Evolutionary conservation across 2,329 filamentous ascomycete species (phyloP), one percentile per base, ranked within the genome.

Genomic region (Sporothrix protearum): DNA sequence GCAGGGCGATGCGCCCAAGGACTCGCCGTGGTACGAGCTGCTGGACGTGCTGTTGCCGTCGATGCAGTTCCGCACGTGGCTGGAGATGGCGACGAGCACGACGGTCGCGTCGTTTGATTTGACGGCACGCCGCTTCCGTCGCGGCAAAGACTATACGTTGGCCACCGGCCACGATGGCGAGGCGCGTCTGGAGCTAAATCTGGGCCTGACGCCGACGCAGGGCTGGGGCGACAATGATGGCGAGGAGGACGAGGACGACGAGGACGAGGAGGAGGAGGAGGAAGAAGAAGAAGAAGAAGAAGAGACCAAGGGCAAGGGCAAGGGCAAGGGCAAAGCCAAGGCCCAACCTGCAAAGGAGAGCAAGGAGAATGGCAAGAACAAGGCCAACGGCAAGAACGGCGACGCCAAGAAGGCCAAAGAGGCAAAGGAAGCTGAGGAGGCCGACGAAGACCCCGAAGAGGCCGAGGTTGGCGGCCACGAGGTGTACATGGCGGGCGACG

Each of bases 401-500:
- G 72, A 72, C 28, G 66, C 76, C 16, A 57, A 73, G 12, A 78
- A 80, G 72, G 73, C 70, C 36, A 79, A 80, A 71, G 76, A 74
- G n/a, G n/a, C n/a, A n/a, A n/a, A n/a, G 7, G 79, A 79, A 57
- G 59, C 76, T 2, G 67, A 72, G 16, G 73, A 79, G 59, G 59
- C 76, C 1, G 67, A 72, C 14, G 73, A 72, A 10, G 79, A 80
- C 73, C 72, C 69, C 33, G 80, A 80, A 71, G 76, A 74, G 12
- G 79, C 78, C 69, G 77, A 76, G 3, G 88, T 92, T 1, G 92
- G 92, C 71, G 92, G 92, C 42, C 91, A 93, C 78, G 91, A 94
- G 78, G 92, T 97, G 72, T 97, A 97, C 85, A 97, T 97, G 94
- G 94, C 93, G 0, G 92, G 91, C 69, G 92, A 94, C 67, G 92